Base-by-base conservation (phyloP, 805 yeast species). In the Clavispora carvajalis region DNA sequence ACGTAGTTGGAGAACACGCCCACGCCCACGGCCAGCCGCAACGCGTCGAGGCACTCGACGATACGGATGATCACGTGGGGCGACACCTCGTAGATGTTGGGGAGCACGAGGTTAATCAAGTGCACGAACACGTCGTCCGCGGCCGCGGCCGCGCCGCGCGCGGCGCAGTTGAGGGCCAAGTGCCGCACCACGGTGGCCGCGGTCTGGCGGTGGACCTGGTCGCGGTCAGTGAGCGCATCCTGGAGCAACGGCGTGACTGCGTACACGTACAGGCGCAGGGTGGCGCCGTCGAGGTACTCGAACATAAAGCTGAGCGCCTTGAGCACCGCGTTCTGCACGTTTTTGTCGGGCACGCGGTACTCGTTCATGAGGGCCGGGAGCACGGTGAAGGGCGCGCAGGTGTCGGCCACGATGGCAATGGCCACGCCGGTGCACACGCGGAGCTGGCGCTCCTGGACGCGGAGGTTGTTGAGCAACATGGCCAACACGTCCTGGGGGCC, bases 381-480 rank as follows among this genome's bases (percentile, higher is more conserved):
- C 0, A 91, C 95, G 0, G 97, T 87, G 62, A 85, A 93, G 0
- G 98, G 96, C 0, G 87, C 78, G 60, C 98, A 93, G 0, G 85
- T 80, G 43, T 90, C 93, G 0, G 98, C 98, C 7, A 93, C 95
- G 51, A 93, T 89, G 26, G 95, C 99, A 49, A 93, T 86, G 0
- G 99, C 99, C 30, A 93, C 97, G 5, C 99, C 96, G 0, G 98
- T 88, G 59, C 96, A 91, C 7, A 93, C 96, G 56, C 99, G 82
- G 31, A 87, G 71, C 63, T 93, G 99, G 56, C 99, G 85, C 57
- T 93, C 98, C 58, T 91, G 98, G 7, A 90, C 95, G 44, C 86
- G 75, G 49, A 93, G 67, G 52, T 91, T 91, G 52, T 85, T 87
- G 41, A 93, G 63, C 26, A 93, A 66, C 42, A 95, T 83, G 1